Conservation (phyloP, 2,329 filamentous ascomycete species). For the Keithomyces neogunnii region DNA sequence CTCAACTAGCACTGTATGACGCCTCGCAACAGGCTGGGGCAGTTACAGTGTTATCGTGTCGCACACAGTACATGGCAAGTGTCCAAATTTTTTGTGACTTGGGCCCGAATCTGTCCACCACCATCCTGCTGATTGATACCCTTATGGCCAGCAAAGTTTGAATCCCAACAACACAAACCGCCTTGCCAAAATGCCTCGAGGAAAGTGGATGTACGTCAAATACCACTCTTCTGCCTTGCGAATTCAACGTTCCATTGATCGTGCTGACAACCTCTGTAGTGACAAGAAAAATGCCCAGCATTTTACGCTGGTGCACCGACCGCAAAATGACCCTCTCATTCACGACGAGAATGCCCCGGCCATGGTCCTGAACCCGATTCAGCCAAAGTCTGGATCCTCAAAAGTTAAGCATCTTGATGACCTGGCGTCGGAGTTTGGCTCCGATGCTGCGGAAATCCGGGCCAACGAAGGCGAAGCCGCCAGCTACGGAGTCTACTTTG, state of each 20-base stretch:
- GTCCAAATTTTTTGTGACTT: conserved; percentile 19
- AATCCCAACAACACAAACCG: not conserved
- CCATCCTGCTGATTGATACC: conserved; percentile 6
- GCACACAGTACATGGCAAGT: conserved; percentile 14
- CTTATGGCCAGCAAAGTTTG: conserved; percentile 1
- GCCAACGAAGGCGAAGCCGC: conserved; percentile 95
- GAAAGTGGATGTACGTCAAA: conserved; percentile 54
- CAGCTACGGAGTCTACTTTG: conserved; percentile 86
- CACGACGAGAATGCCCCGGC: conserved; percentile 83
- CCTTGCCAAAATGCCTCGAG: conserved; percentile 57
- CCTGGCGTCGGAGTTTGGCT: conserved; percentile 66
- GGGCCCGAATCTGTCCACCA: conserved; percentile 13
- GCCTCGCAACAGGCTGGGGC: accelerated
- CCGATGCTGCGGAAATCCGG: conserved; percentile 56
- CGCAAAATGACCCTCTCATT: conserved; percentile 95
- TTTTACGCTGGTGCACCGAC: conserved; percentile 89
- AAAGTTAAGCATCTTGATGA: conserved; percentile 64
- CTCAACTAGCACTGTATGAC: conserved; percentile 20
- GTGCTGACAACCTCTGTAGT: conserved; percentile 20
- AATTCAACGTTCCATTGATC: not conserved
- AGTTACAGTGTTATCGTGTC: conserved; percentile 20
- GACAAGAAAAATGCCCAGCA: conserved; percentile 89
- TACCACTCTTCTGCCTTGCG: conserved; percentile 1
- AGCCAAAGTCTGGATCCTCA: conserved; percentile 27
- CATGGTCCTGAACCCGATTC: conserved; percentile 75